phyloP scores from a whole-genome alignment of 2,329 filamentous ascomycete species.

The Penicillium nordicum region DNA sequence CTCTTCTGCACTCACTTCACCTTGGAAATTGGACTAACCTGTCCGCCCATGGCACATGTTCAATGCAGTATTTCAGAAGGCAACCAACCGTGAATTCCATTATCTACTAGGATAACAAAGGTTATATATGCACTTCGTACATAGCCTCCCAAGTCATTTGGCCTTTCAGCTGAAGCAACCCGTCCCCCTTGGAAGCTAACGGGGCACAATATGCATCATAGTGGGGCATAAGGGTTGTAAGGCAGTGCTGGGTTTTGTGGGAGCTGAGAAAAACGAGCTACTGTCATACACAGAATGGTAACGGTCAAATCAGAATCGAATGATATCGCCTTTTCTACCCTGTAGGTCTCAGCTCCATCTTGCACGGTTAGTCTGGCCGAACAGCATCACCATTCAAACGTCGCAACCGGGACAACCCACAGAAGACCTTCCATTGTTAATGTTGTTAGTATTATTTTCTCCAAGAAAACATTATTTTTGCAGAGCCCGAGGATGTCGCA shows the following conservation, averaged over 20 bases:
- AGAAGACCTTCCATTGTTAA: not conserved
- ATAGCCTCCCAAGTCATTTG: not conserved
- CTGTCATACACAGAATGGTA: too few relatives aligned
- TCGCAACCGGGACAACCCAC: not conserved
- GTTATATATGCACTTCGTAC: not conserved
- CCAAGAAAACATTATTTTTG: not conserved
- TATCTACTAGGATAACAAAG: not conserved
- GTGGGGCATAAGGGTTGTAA: not conserved
- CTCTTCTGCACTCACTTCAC: not conserved
- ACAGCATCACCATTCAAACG: conserved; percentile 14
- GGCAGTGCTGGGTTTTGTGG: not conserved
- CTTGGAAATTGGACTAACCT: not conserved
- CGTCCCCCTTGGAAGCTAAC: not conserved
- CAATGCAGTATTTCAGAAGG: not conserved
- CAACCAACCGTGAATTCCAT: not conserved
- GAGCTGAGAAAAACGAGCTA: conserved; percentile 4
- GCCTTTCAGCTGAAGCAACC: not conserved
- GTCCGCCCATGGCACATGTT: not conserved
- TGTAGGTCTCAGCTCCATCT: conserved; percentile 5
- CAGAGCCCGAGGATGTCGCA: not conserved
- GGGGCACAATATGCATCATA: not conserved
- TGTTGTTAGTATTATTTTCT: not conserved
- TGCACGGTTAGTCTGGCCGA: conserved; percentile 12
- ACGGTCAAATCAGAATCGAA: conserved; percentile 2
- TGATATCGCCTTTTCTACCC: not conserved